Evolutionary conservation across 106 monocot genomes (phyloP), one percentile per base, ranked within the genome.

Genomic region (Cymbidium sinense): DNA sequence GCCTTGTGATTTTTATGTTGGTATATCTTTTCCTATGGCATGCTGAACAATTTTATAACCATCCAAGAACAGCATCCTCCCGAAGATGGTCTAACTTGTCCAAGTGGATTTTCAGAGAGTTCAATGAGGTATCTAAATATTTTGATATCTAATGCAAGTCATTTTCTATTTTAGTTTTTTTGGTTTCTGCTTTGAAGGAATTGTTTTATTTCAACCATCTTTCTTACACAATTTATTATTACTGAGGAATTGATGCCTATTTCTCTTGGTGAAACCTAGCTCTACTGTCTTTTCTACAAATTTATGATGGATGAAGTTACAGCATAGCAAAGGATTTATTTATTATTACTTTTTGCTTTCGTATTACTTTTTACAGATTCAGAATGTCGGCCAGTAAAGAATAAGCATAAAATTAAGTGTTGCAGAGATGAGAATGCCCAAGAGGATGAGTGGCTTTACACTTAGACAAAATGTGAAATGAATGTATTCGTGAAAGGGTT

Each of bases 41-140:
- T 86, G 99, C 99, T 61, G 99, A 99, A 80, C 92, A 95, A 76
- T 92, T 99, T 80, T 99, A 99, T 77, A 88, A 99, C 81, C 95
- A 99, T 81, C 95, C 94, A 75, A 95, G 95, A 34, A 93, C 87
- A 55, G 98, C 98, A 35, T 95, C 88, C 1, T 99, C 94, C 62
- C 81, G 98, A 77, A 88, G 98, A 64, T 99, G 98, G 98, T 99
- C 98, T 52, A 99, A 95, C 77, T 83, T 99, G 78, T 90, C 99
- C 55, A 92, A 85, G 81, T 99, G 99, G 99, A 93, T 92, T 67
- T 91, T 95, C 76, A 84, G 99, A 77, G 99, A 99, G 79, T 95
- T 95, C 77, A 99, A 99, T 76, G 99, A 99, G 99, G 99, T 99
- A 86, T 15, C 76, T 70, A 30, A 33, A 33, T 15, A 9, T 28